Base-by-base conservation (phyloP, 805 yeast genomes). In the Wickerhamiella vanderwaltii region DNA sequence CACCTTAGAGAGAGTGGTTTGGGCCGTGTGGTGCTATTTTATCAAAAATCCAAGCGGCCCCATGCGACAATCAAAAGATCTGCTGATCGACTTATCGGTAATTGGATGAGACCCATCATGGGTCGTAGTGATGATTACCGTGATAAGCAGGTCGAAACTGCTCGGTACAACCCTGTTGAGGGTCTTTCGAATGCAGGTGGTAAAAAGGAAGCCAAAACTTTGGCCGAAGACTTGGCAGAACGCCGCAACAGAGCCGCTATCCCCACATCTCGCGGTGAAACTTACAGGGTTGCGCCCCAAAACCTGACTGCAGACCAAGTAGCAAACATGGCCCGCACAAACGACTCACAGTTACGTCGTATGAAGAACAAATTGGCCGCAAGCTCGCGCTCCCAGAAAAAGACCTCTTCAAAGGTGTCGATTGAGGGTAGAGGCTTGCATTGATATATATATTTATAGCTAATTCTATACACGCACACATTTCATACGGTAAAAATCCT, bases 21-120 rank as follows among this genome's bases (percentile, higher is more conserved):
- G 39, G 99, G 97, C 15, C 85, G 87, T 61, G 84, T 91, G 19
- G 73, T 91, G 51, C 69, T 88, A n/a, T 91, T 87, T 56, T 91
- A 91, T 63, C 95, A 88, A 56, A 74, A 86, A 55, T 77, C 91
- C 24, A 81, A 80, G 56, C 74, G 88, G 54, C 94, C 94, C 12
- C 96, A 93, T 61, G 80, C 85, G 25, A 67, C 72, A 33, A 72
- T 91, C 57, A 86, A 88, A 59, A 77, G 93, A 58, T 69, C 79
- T 29, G 97, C 95, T 5, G 97, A 91, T 56, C 77, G 77, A 57
- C 66, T 91, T 46, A 80, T 91, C 50, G 95, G 95, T 19, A 94
- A 86, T 59, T 91, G 99, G 99, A 88, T 96, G 6, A 75, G 98
- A 63, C 98, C 98, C 34, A 85, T 91, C 48, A 83, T 91, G 71